Evolutionary conservation across 176 grass and related monocot species (phyloP).

Genomic region (Typha latifolia): DNA sequence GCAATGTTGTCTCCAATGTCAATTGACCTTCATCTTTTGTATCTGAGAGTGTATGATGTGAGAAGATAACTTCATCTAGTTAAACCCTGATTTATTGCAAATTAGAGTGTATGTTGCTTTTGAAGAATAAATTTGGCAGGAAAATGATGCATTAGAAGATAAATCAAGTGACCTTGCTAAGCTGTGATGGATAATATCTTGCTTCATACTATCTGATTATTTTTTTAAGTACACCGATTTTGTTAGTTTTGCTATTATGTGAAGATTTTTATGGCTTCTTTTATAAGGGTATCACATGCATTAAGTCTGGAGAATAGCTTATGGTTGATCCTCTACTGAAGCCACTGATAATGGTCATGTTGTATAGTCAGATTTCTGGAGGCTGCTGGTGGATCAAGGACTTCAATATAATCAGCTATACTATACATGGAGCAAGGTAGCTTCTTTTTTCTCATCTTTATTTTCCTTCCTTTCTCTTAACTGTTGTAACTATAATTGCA

Average conservation of each 20-base stretch:
- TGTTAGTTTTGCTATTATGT: neutral
- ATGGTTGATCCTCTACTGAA: neutral
- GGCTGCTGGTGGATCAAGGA: neutral
- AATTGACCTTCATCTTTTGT: too few species aligned
- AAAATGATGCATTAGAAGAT: neutral
- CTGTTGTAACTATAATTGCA: neutral
- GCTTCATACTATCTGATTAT: neutral
- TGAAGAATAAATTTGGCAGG: too few species aligned
- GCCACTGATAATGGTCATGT: neutral
- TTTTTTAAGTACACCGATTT: neutral
- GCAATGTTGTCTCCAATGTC: too few species aligned
- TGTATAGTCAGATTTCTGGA: neutral
- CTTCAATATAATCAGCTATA: neutral
- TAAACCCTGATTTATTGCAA: too few species aligned
- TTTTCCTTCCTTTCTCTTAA: constrained; percentile 1
- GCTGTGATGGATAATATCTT: neutral
- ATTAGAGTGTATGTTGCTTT: too few species aligned
- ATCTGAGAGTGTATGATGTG: too few species aligned
- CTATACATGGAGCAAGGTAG: neutral
- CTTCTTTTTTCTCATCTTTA: neutral
- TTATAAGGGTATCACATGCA: neutral
- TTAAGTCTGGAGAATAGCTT: neutral
- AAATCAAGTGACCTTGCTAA: neutral
- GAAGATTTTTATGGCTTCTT: neutral
- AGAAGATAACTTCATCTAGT: too few species aligned